Conservation (phyloP, 495 filamentous ascomycete species). For the Aspergillus diversus region DNA sequence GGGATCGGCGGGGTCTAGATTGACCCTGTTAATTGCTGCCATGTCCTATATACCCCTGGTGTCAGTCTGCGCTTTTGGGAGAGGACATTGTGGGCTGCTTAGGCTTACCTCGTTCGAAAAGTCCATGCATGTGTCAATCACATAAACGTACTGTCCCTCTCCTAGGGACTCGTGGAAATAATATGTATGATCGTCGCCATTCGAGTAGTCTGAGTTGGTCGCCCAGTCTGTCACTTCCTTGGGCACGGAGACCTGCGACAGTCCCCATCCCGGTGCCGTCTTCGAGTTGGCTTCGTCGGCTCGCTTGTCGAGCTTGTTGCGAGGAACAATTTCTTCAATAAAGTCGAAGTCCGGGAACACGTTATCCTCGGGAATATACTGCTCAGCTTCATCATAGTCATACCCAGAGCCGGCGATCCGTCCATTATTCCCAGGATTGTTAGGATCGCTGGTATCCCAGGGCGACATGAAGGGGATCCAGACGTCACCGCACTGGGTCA, state of each 20-base stretch:
- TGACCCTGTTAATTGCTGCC: background rate
- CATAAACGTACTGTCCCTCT: conserved; percentile 4
- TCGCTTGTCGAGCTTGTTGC: background rate
- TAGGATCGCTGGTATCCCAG: background rate
- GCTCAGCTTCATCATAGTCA: background rate
- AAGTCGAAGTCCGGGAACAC: background rate
- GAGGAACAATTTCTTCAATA: background rate
- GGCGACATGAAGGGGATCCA: background rate
- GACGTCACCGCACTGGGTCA: background rate
- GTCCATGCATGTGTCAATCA: background rate
- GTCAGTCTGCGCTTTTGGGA: background rate
- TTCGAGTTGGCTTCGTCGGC: background rate
- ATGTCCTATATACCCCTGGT: background rate
- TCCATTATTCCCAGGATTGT: background rate
- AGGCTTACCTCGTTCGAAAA: background rate
- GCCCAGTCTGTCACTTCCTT: background rate
- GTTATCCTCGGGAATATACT: background rate
- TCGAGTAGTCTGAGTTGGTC: background rate
- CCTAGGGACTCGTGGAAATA: conserved; percentile 3
- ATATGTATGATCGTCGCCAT: background rate
- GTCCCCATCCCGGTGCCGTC: background rate
- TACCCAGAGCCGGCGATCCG: background rate
- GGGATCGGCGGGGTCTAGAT: background rate
- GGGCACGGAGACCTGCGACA: background rate
- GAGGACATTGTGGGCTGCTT: background rate